A percentile compares a stretch with the other conserved stretches of the same genome.
phyloP scores from a whole-genome alignment of 805 yeast species.

The Monosporozyma aerobia region DNA sequence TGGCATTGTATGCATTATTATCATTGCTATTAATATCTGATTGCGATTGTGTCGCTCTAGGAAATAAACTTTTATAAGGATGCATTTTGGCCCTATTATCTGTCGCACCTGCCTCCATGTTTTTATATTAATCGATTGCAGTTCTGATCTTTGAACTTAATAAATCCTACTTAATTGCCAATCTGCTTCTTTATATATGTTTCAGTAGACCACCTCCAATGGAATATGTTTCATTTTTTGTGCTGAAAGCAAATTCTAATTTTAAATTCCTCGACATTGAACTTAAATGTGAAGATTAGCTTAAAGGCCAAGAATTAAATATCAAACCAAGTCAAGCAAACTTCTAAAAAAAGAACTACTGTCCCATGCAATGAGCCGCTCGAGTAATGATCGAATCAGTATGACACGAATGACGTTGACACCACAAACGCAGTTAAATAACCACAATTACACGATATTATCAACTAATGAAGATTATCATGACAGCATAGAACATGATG shows the following conservation, averaged over 20 bases:
- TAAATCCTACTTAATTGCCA: not conserved
- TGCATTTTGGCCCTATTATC: slow-evolving; percentile 3
- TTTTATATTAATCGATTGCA: not conserved
- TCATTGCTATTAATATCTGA: slow-evolving; percentile 1
- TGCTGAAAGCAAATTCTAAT: not conserved
- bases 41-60: slow-evolving; percentile 4
- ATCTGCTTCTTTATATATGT: not conserved
- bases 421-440: not conserved
- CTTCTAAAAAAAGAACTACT: too few relatives aligned
- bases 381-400: not conserved
- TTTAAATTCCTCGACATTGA: not conserved
- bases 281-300: not conserved
- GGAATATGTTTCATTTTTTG: not conserved
- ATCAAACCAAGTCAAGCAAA: too few relatives aligned
- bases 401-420: not conserved
- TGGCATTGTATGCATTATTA: not conserved
- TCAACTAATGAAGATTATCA: not conserved
- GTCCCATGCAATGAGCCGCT: not conserved
- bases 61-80: slow-evolving; percentile 8
- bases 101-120: not conserved
- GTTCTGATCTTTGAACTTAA: not conserved
- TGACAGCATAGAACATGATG: not conserved
- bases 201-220: not conserved
- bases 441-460: not conserved
- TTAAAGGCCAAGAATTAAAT: too few relatives aligned